Evolutionary conservation across 2,329 filamentous ascomycete species (phyloP).

Genomic region (Dendrostoma leiphaemia): DNA sequence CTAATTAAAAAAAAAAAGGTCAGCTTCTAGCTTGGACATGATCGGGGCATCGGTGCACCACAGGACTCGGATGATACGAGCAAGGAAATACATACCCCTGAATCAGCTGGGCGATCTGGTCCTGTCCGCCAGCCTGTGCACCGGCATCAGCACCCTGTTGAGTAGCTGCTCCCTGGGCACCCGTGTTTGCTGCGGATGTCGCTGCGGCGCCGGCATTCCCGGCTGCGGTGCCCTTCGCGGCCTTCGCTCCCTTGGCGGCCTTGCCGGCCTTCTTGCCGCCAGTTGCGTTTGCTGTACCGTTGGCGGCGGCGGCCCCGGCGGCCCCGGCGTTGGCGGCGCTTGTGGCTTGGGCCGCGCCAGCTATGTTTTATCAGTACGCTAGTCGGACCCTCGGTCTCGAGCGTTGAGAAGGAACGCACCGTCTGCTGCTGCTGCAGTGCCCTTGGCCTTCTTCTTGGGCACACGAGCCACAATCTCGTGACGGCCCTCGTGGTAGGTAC

Average conservation of each 20-base stretch:
- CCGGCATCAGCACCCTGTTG: not conserved
- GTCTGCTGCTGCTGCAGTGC: not conserved
- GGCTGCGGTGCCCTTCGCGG: not conserved
- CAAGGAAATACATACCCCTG: not conserved
- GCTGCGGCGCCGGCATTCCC: not conserved
- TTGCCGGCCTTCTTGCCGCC: not conserved
- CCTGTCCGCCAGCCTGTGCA: slow-evolving; percentile 2
- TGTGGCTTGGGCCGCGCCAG: slow-evolving; percentile 1
- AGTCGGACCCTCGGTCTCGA: too few species aligned
- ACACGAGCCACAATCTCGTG: slow-evolving; percentile 4
- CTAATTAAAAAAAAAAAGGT: not conserved
- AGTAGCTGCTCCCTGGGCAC: not conserved
- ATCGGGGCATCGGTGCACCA: too few species aligned
- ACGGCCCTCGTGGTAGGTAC: not conserved
- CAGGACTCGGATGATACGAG: too few species aligned
- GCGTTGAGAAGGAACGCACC: not conserved
- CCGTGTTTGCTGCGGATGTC: not conserved
- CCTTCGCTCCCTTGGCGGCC: not conserved
- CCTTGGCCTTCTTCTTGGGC: slow-evolving; percentile 8
- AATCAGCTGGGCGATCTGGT: slow-evolving; percentile 1
- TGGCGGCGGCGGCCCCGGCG: not conserved
- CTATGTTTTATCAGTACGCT: too few species aligned
- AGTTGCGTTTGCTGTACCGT: not conserved
- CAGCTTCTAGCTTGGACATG: not conserved
- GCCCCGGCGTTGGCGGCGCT: not conserved